These are phyloP conservation scores for Rhizopogon vesiculosus DNA, from an alignment of 768 basidiomycete species.

Conservation along the genomic window DNA sequence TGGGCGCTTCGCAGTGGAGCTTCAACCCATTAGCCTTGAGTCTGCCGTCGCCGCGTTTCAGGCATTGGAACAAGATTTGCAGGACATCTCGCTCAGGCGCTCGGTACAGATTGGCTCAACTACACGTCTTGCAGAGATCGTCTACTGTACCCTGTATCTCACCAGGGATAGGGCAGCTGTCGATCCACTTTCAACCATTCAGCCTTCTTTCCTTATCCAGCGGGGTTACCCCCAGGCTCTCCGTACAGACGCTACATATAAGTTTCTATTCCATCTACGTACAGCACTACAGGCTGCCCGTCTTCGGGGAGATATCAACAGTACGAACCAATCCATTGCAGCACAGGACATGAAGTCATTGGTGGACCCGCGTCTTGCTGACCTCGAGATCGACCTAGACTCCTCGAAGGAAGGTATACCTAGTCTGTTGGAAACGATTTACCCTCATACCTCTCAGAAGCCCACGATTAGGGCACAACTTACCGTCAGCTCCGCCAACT, in stretches of 20 bases:
- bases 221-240: constrained; percentile 62
- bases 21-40: constrained; percentile 27
- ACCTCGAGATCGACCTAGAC: constrained; percentile 41
- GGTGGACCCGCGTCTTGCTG: constrained; percentile 33
- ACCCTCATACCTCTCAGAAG: constrained; percentile 5
- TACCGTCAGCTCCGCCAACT: constrained; percentile 11
- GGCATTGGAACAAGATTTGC: constrained; percentile 7
- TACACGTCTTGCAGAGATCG: background rate
- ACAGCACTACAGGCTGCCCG: constrained; percentile 43
- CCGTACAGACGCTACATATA: constrained; percentile 68
- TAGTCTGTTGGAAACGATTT: constrained; percentile 19
- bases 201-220: constrained; percentile 81
- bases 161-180: constrained; percentile 49
- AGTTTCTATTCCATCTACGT: constrained; percentile 76
- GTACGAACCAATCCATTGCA: constrained; percentile 7
- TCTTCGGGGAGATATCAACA: constrained; percentile 1
- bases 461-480: constrained; percentile 1
- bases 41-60: constrained; percentile 15
- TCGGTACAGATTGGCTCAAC: background rate
- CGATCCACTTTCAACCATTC: constrained; percentile 78
- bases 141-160: constrained; percentile 36
- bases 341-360: constrained; percentile 30
- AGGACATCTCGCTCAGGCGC: constrained; percentile 4
- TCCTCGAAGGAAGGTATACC: constrained; percentile 23
- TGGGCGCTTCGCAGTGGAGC: constrained; percentile 17